Evolutionary conservation across 352 stramenopile genomes (phyloP), one percentile per base, ranked within the genome.

Genomic region (Phytophthora sp.): DNA sequence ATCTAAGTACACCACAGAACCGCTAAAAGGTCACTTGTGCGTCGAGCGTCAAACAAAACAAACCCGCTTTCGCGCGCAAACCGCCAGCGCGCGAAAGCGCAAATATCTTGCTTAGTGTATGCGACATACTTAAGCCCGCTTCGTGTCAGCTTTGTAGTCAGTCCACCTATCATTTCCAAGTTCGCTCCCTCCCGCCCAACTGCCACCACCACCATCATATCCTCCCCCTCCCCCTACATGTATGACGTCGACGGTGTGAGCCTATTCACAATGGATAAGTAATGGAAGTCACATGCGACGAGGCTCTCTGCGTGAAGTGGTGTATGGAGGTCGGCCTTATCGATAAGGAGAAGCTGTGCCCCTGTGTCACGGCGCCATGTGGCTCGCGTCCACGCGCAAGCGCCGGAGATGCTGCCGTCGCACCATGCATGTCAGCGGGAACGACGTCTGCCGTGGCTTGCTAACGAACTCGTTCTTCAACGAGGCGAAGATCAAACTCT

Each of bases 391-490:
- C 16, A 13, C 16, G 31, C 31, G 31, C 31, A 53, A 53, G 26
- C 27, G 45, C 13, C 39, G 45, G 45, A 4, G 45, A 4, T 53
- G 45, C 12, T 53, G 16, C 16, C 26, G 16, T 21, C 27, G 45
- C 26, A 53, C 13, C n/a, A 3, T 39, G 24, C 45, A 53, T 39
- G n/a, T 15, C 5, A 36, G 21, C 4, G 26, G n/a, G 26, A 53
- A 39, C 2, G n/a, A 53, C 15, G n/a, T 23, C 2, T 39, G 2
- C 11, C 6, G 26, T 24, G 26, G 45, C 7, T 16, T 39, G 45
- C 45, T 27, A 6, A 53, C 45, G 2, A 53, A 21, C 13, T 53
- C 45, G 4, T 53, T 53, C 15, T 53, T 53, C 44, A 38, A 38
- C 45, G 45, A 53, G 9, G 15, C 26, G 4, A 53, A 53, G 45